These are phyloP conservation scores for Sideroxylon spinosum DNA, from an alignment of 179 eudicot species.

Conservation along the genomic window DNA sequence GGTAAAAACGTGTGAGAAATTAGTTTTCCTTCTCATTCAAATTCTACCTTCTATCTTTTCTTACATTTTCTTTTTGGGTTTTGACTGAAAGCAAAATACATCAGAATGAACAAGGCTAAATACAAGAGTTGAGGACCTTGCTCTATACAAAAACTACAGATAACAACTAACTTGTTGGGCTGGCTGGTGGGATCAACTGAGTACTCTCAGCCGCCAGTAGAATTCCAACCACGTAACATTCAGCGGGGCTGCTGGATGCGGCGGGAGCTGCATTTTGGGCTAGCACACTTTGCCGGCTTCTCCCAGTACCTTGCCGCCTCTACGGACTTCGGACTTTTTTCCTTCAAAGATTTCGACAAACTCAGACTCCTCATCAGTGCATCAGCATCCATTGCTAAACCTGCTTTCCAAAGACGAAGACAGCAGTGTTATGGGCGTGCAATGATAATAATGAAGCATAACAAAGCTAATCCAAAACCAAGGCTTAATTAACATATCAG, in stretches of 20 bases:
- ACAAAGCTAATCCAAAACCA: no score
- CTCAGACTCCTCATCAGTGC: slow-evolving; percentile 33
- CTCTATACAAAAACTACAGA: slow-evolving; percentile 66
- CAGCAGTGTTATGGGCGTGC: no score
- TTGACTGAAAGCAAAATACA: slow-evolving; percentile 29
- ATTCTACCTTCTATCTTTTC: slow-evolving; percentile 7
- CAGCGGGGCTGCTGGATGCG: slow-evolving; percentile 53
- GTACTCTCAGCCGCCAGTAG: slow-evolving; percentile 18
- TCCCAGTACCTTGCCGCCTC: slow-evolving; percentile 32
- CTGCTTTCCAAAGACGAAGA: slow-evolving; percentile 12
- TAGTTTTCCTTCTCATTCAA: slow-evolving; percentile 10
- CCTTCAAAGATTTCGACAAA: slow-evolving; percentile 26
- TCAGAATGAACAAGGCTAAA: slow-evolving; percentile 51
- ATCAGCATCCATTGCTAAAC: slow-evolving; percentile 20
- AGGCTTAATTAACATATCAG: no score
- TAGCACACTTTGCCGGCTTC: slow-evolving; percentile 39
- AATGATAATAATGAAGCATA: neutral
- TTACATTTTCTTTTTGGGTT: slow-evolving; percentile 15
- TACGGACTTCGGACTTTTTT: slow-evolving; percentile 28
- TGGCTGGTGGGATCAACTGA: slow-evolving; percentile 12
- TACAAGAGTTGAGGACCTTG: slow-evolving; percentile 58
- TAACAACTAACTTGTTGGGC: slow-evolving; percentile 11
- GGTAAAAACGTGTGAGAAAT: neutral
- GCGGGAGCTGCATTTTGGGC: slow-evolving; percentile 39
- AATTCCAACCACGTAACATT: slow-evolving; percentile 18